phyloP scores from a whole-genome alignment of 78 protist genomes.

The Dictyostelium capitatum region DNA sequence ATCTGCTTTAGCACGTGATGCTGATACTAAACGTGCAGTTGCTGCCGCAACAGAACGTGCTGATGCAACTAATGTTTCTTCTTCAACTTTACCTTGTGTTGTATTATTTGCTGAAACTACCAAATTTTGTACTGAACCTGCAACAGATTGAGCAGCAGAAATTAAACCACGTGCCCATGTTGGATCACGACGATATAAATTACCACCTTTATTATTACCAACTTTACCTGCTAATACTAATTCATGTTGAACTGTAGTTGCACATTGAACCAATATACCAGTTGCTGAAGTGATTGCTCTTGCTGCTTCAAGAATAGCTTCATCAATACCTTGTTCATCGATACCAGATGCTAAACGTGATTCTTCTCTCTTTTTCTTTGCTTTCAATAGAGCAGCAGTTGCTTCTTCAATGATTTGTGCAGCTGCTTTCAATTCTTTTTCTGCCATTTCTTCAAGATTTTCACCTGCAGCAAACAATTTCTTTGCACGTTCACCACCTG shows the following conservation, averaged over 20 bases:
- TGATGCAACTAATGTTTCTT: conserved; percentile 76
- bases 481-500: conserved; percentile 84
- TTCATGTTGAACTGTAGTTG: conserved; percentile 80
- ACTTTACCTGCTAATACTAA: conserved; percentile 60
- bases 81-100: conserved; percentile 72
- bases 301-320: conserved; percentile 87
- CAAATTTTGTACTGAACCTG: conserved; percentile 80
- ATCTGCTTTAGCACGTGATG: conserved; percentile 82
- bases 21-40: conserved; percentile 78
- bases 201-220: conserved; percentile 13
- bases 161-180: conserved; percentile 86
- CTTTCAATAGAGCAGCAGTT: conserved; percentile 51
- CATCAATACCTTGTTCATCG: conserved; percentile 81
- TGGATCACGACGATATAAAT: conserved; percentile 84
- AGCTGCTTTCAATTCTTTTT: conserved; percentile 78
- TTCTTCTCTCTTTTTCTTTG: conserved; percentile 79
- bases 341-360: conserved; percentile 57
- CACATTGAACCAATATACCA: conserved; percentile 76
- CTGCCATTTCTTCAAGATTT: conserved; percentile 84
- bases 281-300: conserved; percentile 79
- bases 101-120: conserved; percentile 76
- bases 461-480: conserved; percentile 81
- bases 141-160: conserved; percentile 86
- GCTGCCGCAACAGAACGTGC: conserved; percentile 83
- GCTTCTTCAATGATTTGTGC: conserved; percentile 85